A percentile compares a stretch with the other conserved stretches of the same genome.
phyloP scores from a whole-genome alignment of 163 green algal species.

The Coccomyxa subellipsoidea region DNA sequence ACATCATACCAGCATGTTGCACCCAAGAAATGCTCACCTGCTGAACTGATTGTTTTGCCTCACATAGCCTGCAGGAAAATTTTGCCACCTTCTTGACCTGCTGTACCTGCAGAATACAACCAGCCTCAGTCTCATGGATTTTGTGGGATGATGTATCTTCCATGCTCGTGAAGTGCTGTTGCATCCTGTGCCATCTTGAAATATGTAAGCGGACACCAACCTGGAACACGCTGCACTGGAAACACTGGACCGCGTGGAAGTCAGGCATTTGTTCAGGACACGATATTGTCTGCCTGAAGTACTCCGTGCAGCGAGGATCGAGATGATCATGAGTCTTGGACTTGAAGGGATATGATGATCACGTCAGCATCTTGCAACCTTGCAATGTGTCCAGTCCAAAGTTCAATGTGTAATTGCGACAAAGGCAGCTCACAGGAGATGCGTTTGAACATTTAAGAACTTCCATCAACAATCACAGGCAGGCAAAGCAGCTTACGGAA shows the following conservation, averaged over 20 bases:
- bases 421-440: too few species aligned
- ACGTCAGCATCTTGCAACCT: too few species aligned
- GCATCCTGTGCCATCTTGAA: background rate
- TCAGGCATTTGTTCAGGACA: slow-evolving; percentile 19
- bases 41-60: slow-evolving; percentile 38
- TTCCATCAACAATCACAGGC: too few species aligned
- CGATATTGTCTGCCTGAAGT: background rate
- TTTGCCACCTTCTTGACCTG: slow-evolving; percentile 49
- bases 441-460: too few species aligned
- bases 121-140: background rate
- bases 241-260: slow-evolving; percentile 43
- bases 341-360: too few species aligned
- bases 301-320: too few species aligned
- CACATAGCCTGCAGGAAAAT: slow-evolving; percentile 40
- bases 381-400: too few species aligned
- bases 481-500: too few species aligned
- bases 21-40: too few species aligned
- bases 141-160: background rate
- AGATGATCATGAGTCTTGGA: too few species aligned
- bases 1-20: too few species aligned
- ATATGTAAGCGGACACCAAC: background rate
- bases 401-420: too few species aligned
- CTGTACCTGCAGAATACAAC: slow-evolving; percentile 35
- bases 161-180: background rate
- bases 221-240: slow-evolving; percentile 36